A percentile compares a stretch with the other conserved stretches of the same genome.
Evolutionary conservation across 139 green algal species (phyloP).

Genomic region (Limnomonas spitsbergensis): DNA sequence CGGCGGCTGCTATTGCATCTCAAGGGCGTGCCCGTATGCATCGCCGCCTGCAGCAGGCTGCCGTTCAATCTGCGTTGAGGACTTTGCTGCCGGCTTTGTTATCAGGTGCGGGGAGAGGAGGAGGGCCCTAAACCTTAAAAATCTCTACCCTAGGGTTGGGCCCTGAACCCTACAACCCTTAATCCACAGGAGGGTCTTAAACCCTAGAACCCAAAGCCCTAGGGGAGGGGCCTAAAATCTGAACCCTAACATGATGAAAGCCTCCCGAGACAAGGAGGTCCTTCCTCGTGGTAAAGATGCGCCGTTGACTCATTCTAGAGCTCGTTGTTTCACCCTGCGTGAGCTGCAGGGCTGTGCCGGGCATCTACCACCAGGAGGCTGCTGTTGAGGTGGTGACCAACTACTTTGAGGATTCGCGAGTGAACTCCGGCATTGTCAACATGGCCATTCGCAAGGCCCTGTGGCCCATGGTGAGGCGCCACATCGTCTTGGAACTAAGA

Average conservation of each 20-base stretch:
- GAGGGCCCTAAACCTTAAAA: no score
- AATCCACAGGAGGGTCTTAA: no score
- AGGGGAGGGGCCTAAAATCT: no score
- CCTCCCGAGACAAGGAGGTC: no score
- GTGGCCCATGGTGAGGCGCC: constrained; percentile 59
- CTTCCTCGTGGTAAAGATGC: no score
- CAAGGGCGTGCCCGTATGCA: constrained; percentile 12
- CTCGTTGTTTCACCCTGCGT: no score
- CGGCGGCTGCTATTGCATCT: constrained; percentile 57
- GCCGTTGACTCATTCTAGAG: no score
- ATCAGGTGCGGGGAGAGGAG: constrained; percentile 42
- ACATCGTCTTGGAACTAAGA: no score
- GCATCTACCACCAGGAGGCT: constrained; percentile 15
- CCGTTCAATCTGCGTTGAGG: constrained; percentile 48
- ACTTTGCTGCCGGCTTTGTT: constrained; percentile 42
- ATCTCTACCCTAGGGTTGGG: no score
- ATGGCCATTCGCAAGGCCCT: constrained; percentile 68
- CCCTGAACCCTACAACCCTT: no score
- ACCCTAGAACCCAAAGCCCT: no score
- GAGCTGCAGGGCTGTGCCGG: constrained; percentile 1
- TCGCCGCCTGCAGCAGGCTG: constrained; percentile 21
- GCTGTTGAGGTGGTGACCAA: constrained; percentile 58
- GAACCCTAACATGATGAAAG: no score
- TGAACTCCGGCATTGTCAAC: constrained; percentile 60
- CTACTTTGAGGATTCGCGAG: constrained; percentile 74